Conservation (phyloP, 2,329 filamentous ascomycete species). For the Ceratocystis cacaofunesta region DNA sequence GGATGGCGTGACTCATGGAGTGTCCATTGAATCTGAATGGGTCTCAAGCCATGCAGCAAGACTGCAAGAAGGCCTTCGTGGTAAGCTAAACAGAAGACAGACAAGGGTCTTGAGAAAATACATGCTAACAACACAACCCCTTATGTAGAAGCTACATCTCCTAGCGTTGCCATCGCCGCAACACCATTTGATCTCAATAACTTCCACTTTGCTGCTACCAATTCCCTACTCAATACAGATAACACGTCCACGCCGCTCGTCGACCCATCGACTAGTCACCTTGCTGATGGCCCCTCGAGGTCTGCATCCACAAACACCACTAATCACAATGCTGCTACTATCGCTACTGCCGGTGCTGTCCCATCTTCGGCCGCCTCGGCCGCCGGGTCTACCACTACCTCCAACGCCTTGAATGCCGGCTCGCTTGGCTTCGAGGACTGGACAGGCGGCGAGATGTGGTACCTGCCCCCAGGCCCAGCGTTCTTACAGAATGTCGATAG, state of each 20-base stretch:
- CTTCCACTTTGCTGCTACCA: constrained; percentile 39
- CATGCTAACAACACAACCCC: neutral
- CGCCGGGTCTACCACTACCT: neutral
- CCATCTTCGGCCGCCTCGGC: neutral
- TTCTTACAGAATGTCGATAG: constrained; percentile 52
- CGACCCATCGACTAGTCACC: neutral
- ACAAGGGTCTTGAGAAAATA: neutral
- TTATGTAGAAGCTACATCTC: constrained; percentile 18
- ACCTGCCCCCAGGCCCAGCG: constrained; percentile 46
- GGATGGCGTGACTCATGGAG: neutral
- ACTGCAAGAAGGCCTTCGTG: neutral
- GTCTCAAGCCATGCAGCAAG: neutral
- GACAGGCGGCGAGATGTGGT: constrained; percentile 48
- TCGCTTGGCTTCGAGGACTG: constrained; percentile 36
- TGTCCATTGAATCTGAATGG: neutral
- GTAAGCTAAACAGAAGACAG: neutral
- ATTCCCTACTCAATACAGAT: constrained; percentile 25
- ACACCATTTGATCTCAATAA: constrained; percentile 45
- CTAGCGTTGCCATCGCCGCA: constrained; percentile 37
- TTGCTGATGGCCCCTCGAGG: neutral
- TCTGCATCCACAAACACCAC: constrained; percentile 1
- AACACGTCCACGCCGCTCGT: neutral
- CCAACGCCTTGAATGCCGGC: constrained; percentile 19
- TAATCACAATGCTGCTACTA: constrained; percentile 3
- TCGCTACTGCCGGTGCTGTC: neutral